Evolutionary conservation across 1,139 yeast species (phyloP), one percentile per base, ranked within the genome.

Genomic region (Arxiozyma bovina): DNA sequence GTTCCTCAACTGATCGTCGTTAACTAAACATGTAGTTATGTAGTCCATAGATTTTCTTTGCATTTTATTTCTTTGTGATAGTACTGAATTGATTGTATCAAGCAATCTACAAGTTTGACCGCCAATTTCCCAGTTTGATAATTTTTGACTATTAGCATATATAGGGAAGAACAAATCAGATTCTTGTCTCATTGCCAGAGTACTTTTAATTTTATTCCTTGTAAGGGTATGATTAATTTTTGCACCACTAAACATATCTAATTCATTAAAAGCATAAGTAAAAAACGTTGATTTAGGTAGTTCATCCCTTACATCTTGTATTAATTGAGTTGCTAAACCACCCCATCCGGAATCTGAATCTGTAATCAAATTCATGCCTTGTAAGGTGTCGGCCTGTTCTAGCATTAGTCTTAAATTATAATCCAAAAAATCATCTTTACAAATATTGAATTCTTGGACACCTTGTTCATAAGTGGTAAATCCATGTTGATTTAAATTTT

Each of bases 261-360:
- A 62, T 50, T 73, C 68, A 54, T 71, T 73, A 20, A 78, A 56
- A 0, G 77, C 80, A 84, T 86, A 84, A 0, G 79, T 70, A 70
- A 87, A 80, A 0, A 87, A 62, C 22, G 77, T 67, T 3, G 77
- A 75, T 63, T 85, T 86, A 9, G 90, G 82, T 61, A 81, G 83
- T 58, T 89, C 96, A 67, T 91, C 96, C 53, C 81, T 74, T 34
- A 90, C 56, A 22, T 76, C 77, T 17, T 73, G 66, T 40, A 90
- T 58, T 59, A 83, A 62, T 48, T 76, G 76, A 42, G 74, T 68
- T 1, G 87, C 71, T 61, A 87, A 84, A 0, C 96, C 96, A 47
- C 91, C 85, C 98, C 98, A 93, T 0, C 85, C 86, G 43, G 81
- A 76, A 65, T 87, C 93, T 6, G 84, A 61, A 52, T 89, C 95